Conservation (phyloP, 345 rosid genomes). For the Salix suchowensis region DNA sequence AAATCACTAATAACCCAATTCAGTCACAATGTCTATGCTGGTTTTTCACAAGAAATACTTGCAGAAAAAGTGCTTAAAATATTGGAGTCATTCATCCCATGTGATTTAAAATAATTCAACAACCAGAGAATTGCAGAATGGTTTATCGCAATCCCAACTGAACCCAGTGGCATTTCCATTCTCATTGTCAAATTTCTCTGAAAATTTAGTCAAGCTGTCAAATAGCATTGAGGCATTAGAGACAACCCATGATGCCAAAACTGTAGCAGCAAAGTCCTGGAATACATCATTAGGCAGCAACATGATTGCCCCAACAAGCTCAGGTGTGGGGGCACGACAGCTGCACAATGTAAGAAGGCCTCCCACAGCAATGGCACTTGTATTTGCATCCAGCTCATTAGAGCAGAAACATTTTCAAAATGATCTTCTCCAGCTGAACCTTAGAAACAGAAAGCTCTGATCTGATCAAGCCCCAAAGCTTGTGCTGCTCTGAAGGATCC, state of each 20-base stretch:
- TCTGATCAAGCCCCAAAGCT: constrained; percentile 46
- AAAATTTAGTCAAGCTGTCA: constrained; percentile 40
- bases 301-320: constrained; percentile 44
- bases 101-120: constrained; percentile 29
- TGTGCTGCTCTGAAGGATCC: constrained; percentile 45
- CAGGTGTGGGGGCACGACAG: constrained; percentile 39
- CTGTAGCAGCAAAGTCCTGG: constrained; percentile 39
- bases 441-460: constrained; percentile 46
- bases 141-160: constrained; percentile 29
- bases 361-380: constrained; percentile 42
- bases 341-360: constrained; percentile 42
- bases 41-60: background rate
- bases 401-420: constrained; percentile 40
- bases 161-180: constrained; percentile 5
- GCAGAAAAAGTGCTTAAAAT: constrained; percentile 19
- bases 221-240: constrained; percentile 39
- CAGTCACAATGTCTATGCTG: background rate
- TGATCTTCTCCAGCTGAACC: constrained; percentile 40
- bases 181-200: constrained; percentile 27
- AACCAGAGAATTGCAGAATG: constrained; percentile 40
- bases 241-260: constrained; percentile 39
- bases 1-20: background rate
- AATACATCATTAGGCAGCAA: constrained; percentile 39
- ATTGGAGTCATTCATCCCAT: constrained; percentile 26
- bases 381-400: constrained; percentile 27